phyloP scores from a whole-genome alignment of 352 stramenopile species.

The Phytophthora pini region DNA sequence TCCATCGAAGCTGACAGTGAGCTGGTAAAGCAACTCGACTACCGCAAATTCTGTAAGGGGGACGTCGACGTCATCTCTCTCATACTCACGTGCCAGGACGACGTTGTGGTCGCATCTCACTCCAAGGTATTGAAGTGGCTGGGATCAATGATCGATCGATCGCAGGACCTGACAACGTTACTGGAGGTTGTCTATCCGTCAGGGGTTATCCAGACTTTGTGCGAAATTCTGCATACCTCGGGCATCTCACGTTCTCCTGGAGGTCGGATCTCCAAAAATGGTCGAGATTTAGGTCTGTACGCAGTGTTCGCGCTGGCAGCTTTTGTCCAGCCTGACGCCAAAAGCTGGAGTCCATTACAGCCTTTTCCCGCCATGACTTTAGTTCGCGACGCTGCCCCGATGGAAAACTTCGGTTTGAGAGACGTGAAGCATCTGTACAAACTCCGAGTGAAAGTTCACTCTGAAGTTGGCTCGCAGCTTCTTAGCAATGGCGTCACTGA shows the following conservation, averaged over 20 bases:
- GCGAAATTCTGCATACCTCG: constrained; percentile 58
- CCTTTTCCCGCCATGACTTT: constrained; percentile 69
- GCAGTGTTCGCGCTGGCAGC: constrained; percentile 70
- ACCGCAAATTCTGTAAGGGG: constrained; percentile 50
- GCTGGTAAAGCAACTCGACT: constrained; percentile 30
- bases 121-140: constrained; percentile 83
- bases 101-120: constrained; percentile 37
- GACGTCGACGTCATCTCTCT: constrained; percentile 55
- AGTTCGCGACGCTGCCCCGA: constrained; percentile 15
- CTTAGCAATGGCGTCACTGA: constrained; percentile 54
- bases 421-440: constrained; percentile 64
- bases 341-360: constrained; percentile 55
- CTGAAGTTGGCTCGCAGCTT: constrained; percentile 67
- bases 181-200: constrained; percentile 67
- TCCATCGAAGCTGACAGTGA: constrained; percentile 24
- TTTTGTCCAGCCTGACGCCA: constrained; percentile 76
- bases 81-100: constrained; percentile 47
- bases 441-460: constrained; percentile 75
- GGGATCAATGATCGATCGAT: constrained; percentile 74
- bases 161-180: constrained; percentile 55
- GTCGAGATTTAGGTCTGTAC: constrained; percentile 57
- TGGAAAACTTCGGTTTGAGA: constrained; percentile 17
- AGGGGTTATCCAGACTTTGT: constrained; percentile 68
- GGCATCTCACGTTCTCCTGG: constrained; percentile 53
- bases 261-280: constrained; percentile 50